Percentiles rank a stretch among this genome's conserved stretches.
Evolutionary conservation across 768 basidiomycete genomes (phyloP).

Genomic region (Mycena capillaripes): DNA sequence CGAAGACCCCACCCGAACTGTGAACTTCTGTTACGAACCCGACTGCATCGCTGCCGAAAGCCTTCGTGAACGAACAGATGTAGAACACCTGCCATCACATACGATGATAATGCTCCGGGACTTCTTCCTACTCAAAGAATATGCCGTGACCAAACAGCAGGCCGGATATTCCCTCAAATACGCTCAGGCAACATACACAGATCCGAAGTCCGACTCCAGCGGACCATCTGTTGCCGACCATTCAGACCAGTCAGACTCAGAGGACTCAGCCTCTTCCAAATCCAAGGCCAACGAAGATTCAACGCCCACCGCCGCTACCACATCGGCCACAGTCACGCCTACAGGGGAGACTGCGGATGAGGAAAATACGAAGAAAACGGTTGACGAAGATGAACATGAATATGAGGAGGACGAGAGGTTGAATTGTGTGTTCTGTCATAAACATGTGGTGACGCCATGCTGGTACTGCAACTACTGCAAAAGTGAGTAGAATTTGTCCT

Average conservation of each 20-base stretch:
- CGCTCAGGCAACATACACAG: background rate
- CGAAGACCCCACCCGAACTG: constrained; percentile 2
- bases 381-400: no score
- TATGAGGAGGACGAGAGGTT: no score
- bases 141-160: background rate
- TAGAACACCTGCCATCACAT: constrained; percentile 9
- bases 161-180: background rate
- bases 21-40: constrained; percentile 25
- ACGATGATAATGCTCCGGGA: constrained; percentile 17
- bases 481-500: background rate
- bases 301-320: background rate
- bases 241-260: no score
- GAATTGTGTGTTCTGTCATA: background rate
- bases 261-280: no score
- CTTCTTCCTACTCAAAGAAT: constrained; percentile 19
- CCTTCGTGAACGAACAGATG: background rate
- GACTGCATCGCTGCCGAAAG: constrained; percentile 14
- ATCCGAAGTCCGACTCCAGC: background rate
- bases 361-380: no score
- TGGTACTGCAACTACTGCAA: constrained; percentile 25
- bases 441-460: constrained; percentile 1
- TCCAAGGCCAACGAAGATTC: background rate
- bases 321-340: constrained; percentile 6
- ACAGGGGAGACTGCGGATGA: background rate
- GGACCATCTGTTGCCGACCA: background rate